These are phyloP conservation scores for Echinochloa phyllopogon DNA, from an alignment of 176 grass and related monocot species.

Conservation along the genomic window DNA sequence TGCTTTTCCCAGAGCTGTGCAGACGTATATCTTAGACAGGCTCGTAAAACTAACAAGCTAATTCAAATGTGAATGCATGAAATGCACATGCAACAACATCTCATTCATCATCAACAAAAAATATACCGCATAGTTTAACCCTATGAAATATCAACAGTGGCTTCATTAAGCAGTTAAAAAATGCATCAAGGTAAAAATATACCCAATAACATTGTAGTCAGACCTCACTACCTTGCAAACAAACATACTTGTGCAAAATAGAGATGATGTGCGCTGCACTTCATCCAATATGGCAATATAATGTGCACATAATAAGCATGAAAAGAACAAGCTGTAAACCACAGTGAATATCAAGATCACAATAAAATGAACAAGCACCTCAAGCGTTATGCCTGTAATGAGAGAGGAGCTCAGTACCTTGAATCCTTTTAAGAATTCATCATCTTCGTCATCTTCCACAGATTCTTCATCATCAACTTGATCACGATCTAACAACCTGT, in stretches of 20 bases:
- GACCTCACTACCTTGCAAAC: background rate
- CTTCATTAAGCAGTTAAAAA: background rate
- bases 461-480: conserved; percentile 82
- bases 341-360: conserved; percentile 21
- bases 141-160: background rate
- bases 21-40: background rate
- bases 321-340: conserved; percentile 25
- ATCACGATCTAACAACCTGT: conserved; percentile 91
- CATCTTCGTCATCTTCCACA: conserved; percentile 87
- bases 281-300: background rate
- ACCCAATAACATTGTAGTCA: background rate
- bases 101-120: background rate
- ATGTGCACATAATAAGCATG: conserved; percentile 14
- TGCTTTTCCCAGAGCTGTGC: background rate
- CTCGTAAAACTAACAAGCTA: conserved; percentile 3
- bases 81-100: background rate
- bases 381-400: conserved; percentile 9
- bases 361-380: conserved; percentile 33
- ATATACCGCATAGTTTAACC: background rate
- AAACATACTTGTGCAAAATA: conserved; percentile 20
- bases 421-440: conserved; percentile 97
- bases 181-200: background rate
- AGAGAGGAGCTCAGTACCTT: conserved; percentile 63
- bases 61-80: background rate
- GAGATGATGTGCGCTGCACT: background rate